Conservation (phyloP, 208 protist genomes). For the Wallacemonas collosoma region DNA sequence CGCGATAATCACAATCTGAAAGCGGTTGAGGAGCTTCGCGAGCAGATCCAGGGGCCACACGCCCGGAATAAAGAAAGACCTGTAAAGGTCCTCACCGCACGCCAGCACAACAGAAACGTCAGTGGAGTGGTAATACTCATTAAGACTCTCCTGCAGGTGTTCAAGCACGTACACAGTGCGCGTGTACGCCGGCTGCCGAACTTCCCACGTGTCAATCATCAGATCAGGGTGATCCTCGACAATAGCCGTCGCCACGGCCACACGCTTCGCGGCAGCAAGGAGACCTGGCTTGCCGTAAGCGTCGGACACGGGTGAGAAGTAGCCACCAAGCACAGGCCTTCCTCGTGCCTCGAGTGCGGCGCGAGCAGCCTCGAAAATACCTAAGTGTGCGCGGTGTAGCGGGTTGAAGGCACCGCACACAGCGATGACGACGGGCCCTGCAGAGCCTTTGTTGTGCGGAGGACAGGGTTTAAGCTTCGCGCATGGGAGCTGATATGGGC, state of each 20-base stretch:
- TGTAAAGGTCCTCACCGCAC: constrained; percentile 81
- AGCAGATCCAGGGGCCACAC: constrained; percentile 72
- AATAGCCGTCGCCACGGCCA: constrained; percentile 23
- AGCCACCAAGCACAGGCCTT: constrained; percentile 64
- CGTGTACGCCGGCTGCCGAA: constrained; percentile 58
- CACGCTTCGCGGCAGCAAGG: constrained; percentile 38
- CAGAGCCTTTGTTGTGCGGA: constrained; percentile 15
- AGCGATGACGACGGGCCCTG: constrained; percentile 48
- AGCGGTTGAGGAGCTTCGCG: constrained; percentile 51
- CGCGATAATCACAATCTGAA: constrained; percentile 53
- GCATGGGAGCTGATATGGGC: constrained; percentile 29
- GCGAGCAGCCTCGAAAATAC: constrained; percentile 56
- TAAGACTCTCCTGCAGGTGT: constrained; percentile 55
- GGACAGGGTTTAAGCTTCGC: constrained; percentile 47
- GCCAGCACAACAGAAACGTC: constrained; percentile 52
- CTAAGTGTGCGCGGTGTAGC: constrained; percentile 73
- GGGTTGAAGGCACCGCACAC: constrained; percentile 88
- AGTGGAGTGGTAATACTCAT: constrained; percentile 47
- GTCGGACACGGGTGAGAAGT: constrained; percentile 79
- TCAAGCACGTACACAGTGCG: constrained; percentile 66
- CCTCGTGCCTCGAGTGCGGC: constrained; percentile 15
- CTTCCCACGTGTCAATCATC: constrained; percentile 78
- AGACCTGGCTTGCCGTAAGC: constrained; percentile 75
- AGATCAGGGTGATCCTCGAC: constrained; percentile 50
- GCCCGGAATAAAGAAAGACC: constrained; percentile 63